Base-by-base conservation (phyloP, 441 rosid genomes). In the Corymbia citriodora region DNA sequence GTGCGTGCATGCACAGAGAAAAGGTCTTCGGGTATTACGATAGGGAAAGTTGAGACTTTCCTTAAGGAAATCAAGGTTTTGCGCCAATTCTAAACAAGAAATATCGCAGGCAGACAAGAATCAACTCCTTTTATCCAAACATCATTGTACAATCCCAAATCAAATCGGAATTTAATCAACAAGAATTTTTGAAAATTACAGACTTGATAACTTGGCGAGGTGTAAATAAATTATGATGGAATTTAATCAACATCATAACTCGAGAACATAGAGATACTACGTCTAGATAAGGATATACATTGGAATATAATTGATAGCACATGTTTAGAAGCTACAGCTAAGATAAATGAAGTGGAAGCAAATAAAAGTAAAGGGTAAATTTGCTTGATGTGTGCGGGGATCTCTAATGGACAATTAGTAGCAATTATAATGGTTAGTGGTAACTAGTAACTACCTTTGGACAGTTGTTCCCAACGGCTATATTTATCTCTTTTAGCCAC, bases 41-140 rank as follows among this genome's bases (percentile, higher is more conserved):
- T 2, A 17, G 7, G 48, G 48, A 3, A 40, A 11, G 83, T 74
- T 3, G 17, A 40, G 27, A 74, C 50, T 74, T 74, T 40, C 83
- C n/a, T n/a, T 57, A 5, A 57, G 27, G 61, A 21, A 57, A 57
- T 1, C 12, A 0, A 1, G 27, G 12, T 57, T 27, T 14, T 57
- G 0, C 27, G 0, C 12, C 61, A 21, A 4, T 57, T 21, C 29
- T 0, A 6, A 0, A 57, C 29, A 23, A 16, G 1, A 25, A 25
- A 59, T 59, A 59, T 59, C 29, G 10, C 1, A 4, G 7, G 14
- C 63, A 23, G 23, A 59, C 63, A 59, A 59, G 10, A 59, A 59
- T 59, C 63, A 59, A 59, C 63, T 57, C 25, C n/a, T 59, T 59
- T 3, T 0, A 0, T 59, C 7, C 14, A 59, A 59, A 59, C 0